Conservation (phyloP, 2,329 filamentous ascomycete genomes). For the Didymella glomerata region DNA sequence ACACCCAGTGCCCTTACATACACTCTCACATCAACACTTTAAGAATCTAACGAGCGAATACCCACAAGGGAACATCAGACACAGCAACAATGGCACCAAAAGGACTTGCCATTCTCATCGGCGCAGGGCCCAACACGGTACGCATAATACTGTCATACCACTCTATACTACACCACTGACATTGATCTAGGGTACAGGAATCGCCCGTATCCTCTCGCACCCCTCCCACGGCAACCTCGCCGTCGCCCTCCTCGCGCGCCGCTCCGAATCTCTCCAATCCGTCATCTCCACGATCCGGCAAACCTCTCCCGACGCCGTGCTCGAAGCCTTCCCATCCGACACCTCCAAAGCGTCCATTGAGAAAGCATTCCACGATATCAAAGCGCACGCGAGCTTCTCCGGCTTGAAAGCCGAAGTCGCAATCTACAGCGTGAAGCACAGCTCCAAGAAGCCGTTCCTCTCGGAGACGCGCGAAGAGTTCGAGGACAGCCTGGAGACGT, state of each 20-base stretch:
- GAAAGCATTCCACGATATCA: constrained; percentile 60
- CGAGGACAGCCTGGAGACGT: constrained; percentile 58
- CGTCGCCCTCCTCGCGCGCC: constrained; percentile 63
- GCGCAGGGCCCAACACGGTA: constrained; percentile 47
- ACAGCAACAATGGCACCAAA: constrained; percentile 36
- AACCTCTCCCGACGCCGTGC: constrained; percentile 54
- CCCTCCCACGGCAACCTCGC: constrained; percentile 63
- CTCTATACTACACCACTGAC: not conserved
- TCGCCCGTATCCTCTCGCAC: constrained; percentile 63
- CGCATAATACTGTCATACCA: not conserved
- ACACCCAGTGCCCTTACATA: not conserved
- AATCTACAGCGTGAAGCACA: constrained; percentile 66
- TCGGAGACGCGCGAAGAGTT: constrained; percentile 60
- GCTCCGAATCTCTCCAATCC: constrained; percentile 56
- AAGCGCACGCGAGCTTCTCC: constrained; percentile 57
- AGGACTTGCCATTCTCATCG: constrained; percentile 46
- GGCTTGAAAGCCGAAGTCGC: constrained; percentile 62
- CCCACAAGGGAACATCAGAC: not conserved
- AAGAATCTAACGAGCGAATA: not conserved
- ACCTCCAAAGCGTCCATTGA: constrained; percentile 58
- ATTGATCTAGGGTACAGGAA: constrained; percentile 59
- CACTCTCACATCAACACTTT: too few relatives aligned
- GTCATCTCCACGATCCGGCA: constrained; percentile 55
- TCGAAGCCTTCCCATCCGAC: constrained; percentile 63
- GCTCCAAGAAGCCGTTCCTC: constrained; percentile 63